Evolutionary conservation across 352 stramenopile species (phyloP).

Genomic region (Phytophthora fragariae): DNA sequence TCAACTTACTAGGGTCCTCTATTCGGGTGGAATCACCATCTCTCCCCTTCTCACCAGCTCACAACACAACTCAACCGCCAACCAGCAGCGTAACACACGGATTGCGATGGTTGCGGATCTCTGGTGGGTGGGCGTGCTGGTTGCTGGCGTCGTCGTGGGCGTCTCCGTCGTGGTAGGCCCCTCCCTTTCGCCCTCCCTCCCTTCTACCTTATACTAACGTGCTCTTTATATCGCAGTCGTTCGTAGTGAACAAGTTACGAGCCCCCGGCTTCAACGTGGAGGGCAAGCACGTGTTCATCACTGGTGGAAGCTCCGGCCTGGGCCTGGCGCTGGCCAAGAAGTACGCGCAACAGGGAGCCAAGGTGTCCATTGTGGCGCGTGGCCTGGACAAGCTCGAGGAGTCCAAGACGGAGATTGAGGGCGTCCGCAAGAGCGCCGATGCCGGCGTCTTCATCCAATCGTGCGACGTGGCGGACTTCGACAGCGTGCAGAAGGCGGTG

Average conservation of each 20-base stretch:
- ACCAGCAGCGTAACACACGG: background rate
- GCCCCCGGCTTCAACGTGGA: slow-evolving; percentile 77
- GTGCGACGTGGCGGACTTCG: slow-evolving; percentile 75
- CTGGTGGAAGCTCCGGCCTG: slow-evolving; percentile 73
- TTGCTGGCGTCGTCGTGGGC: slow-evolving; percentile 53
- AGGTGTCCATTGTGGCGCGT: slow-evolving; percentile 79
- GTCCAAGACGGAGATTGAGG: slow-evolving; percentile 71
- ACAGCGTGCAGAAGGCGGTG: slow-evolving; percentile 67
- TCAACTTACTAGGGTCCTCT: slow-evolving; percentile 16
- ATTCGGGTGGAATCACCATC: slow-evolving; percentile 6
- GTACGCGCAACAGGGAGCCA: slow-evolving; percentile 71
- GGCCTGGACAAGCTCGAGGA: slow-evolving; percentile 63
- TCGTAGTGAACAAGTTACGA: slow-evolving; percentile 65
- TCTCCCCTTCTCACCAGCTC: slow-evolving; percentile 4
- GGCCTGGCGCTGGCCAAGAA: slow-evolving; percentile 75
- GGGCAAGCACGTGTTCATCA: slow-evolving; percentile 87
- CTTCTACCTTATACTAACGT: slow-evolving; percentile 9
- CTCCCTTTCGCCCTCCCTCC: background rate
- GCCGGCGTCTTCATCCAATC: slow-evolving; percentile 72
- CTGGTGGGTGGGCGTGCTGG: slow-evolving; percentile 57
- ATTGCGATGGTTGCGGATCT: slow-evolving; percentile 43
- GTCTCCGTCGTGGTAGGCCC: slow-evolving; percentile 59
- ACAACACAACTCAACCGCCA: slow-evolving; percentile 21
- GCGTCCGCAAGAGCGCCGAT: slow-evolving; percentile 39
- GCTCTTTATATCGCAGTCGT: slow-evolving; percentile 48